A percentile compares a stretch with the other conserved stretches of the same genome.
phyloP scores from a whole-genome alignment of 169 alveolate species.

The Cryptosporidium parvum region DNA sequence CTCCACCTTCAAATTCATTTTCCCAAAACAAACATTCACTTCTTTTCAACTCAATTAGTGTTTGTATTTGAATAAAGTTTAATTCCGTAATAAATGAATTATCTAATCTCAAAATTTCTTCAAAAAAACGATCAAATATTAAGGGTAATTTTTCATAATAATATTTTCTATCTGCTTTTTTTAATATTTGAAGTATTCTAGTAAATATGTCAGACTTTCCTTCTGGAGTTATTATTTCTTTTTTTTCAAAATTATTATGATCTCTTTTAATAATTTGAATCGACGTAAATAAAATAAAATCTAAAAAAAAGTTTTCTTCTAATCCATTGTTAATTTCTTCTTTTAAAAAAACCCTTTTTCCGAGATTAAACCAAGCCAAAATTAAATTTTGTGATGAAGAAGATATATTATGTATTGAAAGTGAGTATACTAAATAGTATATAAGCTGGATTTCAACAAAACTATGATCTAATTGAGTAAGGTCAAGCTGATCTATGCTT shows the following conservation, averaged over 20 bases:
- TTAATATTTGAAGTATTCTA: constrained; percentile 14
- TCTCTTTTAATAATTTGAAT: constrained; percentile 13
- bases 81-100: not conserved
- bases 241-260: not conserved
- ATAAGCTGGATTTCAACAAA: constrained; percentile 17
- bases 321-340: not conserved
- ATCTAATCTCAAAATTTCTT: not conserved
- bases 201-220: not conserved
- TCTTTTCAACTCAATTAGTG: constrained; percentile 20
- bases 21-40: constrained; percentile 19
- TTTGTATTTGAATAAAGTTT: not conserved
- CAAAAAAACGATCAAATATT: constrained; percentile 5
- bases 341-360: not conserved
- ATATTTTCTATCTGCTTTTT: constrained; percentile 7
- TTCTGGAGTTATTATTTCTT: not conserved
- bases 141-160: constrained; percentile 18
- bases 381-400: constrained; percentile 46
- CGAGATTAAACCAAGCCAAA: constrained; percentile 36
- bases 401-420: constrained; percentile 11
- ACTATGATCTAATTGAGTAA: not conserved
- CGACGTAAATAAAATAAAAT: constrained; percentile 26
- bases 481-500: not conserved
- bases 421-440: constrained; percentile 12
- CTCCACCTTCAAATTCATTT: not conserved
- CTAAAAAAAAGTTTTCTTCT: constrained; percentile 1